These are phyloP conservation scores for Trichoderma sp. DNA, from an alignment of 2,329 filamentous ascomycete genomes.

Conservation along the genomic window DNA sequence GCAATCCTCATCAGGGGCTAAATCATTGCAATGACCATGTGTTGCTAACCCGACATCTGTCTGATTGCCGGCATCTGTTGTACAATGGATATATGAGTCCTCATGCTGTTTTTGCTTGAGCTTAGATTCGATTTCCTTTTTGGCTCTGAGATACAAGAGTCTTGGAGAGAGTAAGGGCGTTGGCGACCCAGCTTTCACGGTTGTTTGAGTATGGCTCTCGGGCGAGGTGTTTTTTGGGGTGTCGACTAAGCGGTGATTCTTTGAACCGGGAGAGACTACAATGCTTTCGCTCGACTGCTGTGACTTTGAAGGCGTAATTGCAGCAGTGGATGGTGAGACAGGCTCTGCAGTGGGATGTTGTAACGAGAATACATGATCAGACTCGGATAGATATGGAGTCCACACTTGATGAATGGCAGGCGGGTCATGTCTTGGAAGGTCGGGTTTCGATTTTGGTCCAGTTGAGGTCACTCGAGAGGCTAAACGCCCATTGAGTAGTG, in stretches of 20 bases:
- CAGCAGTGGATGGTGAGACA: not conserved
- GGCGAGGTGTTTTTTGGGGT: not conserved
- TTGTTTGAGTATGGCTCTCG: not conserved
- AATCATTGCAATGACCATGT: not conserved
- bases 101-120: constrained; percentile 19
- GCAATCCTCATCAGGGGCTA: constrained; percentile 16
- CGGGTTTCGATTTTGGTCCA: not conserved
- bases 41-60: not conserved
- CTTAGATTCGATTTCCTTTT: constrained; percentile 27
- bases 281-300: constrained; percentile 17
- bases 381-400: constrained; percentile 48
- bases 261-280: constrained; percentile 13
- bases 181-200: not conserved
- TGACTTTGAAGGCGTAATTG: constrained; percentile 1
- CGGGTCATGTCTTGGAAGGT: not conserved
- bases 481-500: constrained; percentile 20
- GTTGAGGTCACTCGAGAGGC: constrained; percentile 28
- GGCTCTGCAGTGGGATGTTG: constrained; percentile 34
- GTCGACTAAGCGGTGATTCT: not conserved
- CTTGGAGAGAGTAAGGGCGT: constrained; percentile 2
- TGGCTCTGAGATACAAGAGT: constrained; percentile 25
- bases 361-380: constrained; percentile 47
- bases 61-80: not conserved
- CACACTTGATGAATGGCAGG: constrained; percentile 24
- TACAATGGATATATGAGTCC: not conserved